phyloP scores from a whole-genome alignment of 805 yeast species.

The Candida verbasci region DNA sequence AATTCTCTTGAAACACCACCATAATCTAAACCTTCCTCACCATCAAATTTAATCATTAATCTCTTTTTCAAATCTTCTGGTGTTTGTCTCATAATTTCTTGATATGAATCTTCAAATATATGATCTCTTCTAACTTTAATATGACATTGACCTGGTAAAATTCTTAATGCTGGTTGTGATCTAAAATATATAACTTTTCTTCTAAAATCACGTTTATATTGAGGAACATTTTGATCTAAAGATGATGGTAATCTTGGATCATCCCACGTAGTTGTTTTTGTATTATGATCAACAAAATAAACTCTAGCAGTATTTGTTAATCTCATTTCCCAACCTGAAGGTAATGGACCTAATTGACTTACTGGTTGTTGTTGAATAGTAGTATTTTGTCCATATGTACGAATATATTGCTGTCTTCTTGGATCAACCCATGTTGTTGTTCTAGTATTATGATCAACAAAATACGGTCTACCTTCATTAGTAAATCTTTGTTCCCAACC shows the following conservation, averaged over 20 bases:
- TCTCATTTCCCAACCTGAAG: slow-evolving; percentile 99
- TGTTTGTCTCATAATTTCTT: slow-evolving; percentile 97
- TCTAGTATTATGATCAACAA: slow-evolving; percentile 98
- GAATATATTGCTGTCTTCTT: slow-evolving; percentile 95
- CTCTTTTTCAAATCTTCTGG: slow-evolving; percentile 98
- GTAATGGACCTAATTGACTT: slow-evolving; percentile 94
- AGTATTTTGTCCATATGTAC: slow-evolving; percentile 86
- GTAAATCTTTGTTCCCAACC: slow-evolving; percentile 99
- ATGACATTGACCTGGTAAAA: slow-evolving; percentile 97
- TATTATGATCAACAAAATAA: slow-evolving; percentile 97
- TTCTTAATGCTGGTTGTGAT: slow-evolving; percentile 96
- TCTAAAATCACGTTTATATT: slow-evolving; percentile 97
- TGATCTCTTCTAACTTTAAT: slow-evolving; percentile 96
- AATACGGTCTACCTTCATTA: slow-evolving; percentile 97
- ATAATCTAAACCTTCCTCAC: slow-evolving; percentile 98
- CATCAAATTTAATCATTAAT: slow-evolving; percentile 96
- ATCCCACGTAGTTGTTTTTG: slow-evolving; percentile 99
- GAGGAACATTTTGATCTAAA: slow-evolving; percentile 97
- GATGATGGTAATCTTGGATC: slow-evolving; percentile 98
- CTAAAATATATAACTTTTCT: slow-evolving; percentile 96
- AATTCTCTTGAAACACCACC: slow-evolving; percentile 99
- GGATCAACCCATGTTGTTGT: slow-evolving; percentile 99
- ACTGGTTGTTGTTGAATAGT: slow-evolving; percentile 98
- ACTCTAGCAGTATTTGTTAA: slow-evolving; percentile 97
- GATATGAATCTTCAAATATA: slow-evolving; percentile 95